Evolutionary conservation across 805 yeast genomes (phyloP), one percentile per base, ranked within the genome.

Genomic region (Wickerhamomyces strasburgensis): DNA sequence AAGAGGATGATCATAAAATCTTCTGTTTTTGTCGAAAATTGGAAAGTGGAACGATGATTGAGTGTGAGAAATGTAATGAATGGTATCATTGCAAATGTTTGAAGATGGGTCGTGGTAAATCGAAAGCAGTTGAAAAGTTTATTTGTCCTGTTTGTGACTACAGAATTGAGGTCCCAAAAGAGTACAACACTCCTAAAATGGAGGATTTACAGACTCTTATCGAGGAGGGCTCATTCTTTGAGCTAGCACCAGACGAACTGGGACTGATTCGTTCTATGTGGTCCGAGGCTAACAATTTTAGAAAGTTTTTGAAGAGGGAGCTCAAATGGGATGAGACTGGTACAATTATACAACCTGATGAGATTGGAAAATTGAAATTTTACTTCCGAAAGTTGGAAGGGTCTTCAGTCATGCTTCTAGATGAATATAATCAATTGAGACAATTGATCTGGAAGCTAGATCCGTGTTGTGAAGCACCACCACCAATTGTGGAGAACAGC

Each of bases 1-100:
- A 34, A 1, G 48, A 47, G 3, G 42, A 42, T 5, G 48, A 49
- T 10, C 56, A 51, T 14, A 31, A 36, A 6, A 49, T 56, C 16
- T 80, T 75, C 51, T 82, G 89, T 51, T 60, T 78, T 38, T 82
- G 90, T 55, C 67, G 87, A 31, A 72, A 70, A 33, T 57, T 58
- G 17, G 89, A 80, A 47, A 57, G 69, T 47, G 72, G 84, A 56
- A 68, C 73, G 0, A 80, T 80, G 84, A 73, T 80, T 31, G 82
- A 75, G 40, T 82, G 89, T 59, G 88, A 80, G 44, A 58, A 56
- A 14, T 83, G 90, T 55, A 65, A 70, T 36, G 86, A 80, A 48
- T 80, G 88, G 88, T 82, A 74, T 50, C 89, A 82, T 52, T 68
- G 72, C 31, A 58, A 57, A 13, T 82, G 89, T 56, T 63, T 81